A percentile compares a stretch with the other conserved stretches of the same genome.
Conservation (phyloP, 208 protist species). For the Leishmania guyanensis region DNA sequence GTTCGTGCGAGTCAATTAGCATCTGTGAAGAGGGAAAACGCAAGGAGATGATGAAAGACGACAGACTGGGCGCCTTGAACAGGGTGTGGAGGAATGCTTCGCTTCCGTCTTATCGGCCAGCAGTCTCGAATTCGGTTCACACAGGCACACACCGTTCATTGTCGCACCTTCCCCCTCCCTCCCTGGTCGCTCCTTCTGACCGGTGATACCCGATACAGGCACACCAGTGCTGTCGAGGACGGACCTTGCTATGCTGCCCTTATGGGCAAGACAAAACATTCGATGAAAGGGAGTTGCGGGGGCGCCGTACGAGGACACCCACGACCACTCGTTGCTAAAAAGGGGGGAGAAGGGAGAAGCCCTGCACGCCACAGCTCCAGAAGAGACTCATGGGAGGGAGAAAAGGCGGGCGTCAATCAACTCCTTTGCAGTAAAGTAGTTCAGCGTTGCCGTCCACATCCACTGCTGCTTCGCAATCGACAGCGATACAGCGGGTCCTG, state of each 20-base stretch:
- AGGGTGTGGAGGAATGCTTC: neutral
- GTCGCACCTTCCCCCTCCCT: neutral
- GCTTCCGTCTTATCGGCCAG: neutral
- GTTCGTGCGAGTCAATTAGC: neutral
- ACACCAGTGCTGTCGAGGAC: neutral
- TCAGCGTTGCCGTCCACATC: slow-evolving; percentile 51
- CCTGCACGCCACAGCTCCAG: neutral
- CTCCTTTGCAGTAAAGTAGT: slow-evolving; percentile 42
- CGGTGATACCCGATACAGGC: neutral
- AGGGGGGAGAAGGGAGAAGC: slow-evolving; percentile 5
- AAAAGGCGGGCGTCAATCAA: slow-evolving; percentile 27
- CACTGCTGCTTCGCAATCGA: slow-evolving; percentile 26
- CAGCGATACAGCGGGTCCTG: slow-evolving; percentile 43
- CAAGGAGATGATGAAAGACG: neutral
- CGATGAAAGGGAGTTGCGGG: neutral
- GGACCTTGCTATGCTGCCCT: neutral
- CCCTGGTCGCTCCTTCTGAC: neutral
- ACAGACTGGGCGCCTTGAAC: neutral
- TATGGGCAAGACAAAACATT: neutral
- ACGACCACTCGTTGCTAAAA: neutral
- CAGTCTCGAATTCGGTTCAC: neutral
- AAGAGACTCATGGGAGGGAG: slow-evolving; percentile 10
- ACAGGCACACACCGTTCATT: neutral
- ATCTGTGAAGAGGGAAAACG: neutral
- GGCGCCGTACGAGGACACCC: neutral